These are phyloP conservation scores for Aspergillus avenaceus DNA, from an alignment of 495 filamentous ascomycete species.

Conservation along the genomic window DNA sequence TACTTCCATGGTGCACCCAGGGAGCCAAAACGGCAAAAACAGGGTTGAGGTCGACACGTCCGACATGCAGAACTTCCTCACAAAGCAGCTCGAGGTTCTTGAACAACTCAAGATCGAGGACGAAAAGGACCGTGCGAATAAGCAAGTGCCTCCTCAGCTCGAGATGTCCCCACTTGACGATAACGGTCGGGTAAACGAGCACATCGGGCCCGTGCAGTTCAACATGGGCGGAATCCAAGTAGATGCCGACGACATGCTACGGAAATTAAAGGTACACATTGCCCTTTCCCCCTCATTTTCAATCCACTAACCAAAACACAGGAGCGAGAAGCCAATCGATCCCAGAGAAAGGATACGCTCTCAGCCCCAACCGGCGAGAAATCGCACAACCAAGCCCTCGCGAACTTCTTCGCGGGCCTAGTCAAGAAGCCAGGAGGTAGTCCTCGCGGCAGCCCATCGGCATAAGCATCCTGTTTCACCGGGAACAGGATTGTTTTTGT, in stretches of 20 bases:
- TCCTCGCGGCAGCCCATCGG: slow-evolving; percentile 40
- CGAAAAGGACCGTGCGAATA: slow-evolving; percentile 46
- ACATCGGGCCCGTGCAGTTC: slow-evolving; percentile 93
- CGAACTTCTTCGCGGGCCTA: slow-evolving; percentile 62
- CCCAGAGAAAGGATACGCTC: slow-evolving; percentile 39
- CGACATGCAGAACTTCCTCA: slow-evolving; percentile 79
- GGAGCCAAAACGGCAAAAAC: slow-evolving; percentile 40
- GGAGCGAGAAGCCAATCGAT: slow-evolving; percentile 54
- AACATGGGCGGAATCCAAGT: slow-evolving; percentile 98
- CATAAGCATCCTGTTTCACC: slow-evolving; percentile 17
- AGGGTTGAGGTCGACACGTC: slow-evolving; percentile 63
- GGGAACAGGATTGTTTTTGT: slow-evolving; percentile 5
- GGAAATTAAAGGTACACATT: slow-evolving; percentile 69
- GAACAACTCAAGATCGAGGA: slow-evolving; percentile 66
- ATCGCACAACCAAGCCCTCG: slow-evolving; percentile 62
- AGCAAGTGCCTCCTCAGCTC: slow-evolving; percentile 35
- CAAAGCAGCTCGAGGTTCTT: slow-evolving; percentile 65
- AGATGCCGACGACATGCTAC: slow-evolving; percentile 92
- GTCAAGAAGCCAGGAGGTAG: slow-evolving; percentile 54
- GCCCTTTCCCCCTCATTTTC: neutral
- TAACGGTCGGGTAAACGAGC: slow-evolving; percentile 69
- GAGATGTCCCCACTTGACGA: slow-evolving; percentile 45
- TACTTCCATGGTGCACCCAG: slow-evolving; percentile 43
- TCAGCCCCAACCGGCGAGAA: slow-evolving; percentile 49
- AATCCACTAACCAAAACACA: slow-evolving; percentile 20